Evolutionary conservation across 306 rosid genomes (phyloP).

Genomic region (Malus orientalis): DNA sequence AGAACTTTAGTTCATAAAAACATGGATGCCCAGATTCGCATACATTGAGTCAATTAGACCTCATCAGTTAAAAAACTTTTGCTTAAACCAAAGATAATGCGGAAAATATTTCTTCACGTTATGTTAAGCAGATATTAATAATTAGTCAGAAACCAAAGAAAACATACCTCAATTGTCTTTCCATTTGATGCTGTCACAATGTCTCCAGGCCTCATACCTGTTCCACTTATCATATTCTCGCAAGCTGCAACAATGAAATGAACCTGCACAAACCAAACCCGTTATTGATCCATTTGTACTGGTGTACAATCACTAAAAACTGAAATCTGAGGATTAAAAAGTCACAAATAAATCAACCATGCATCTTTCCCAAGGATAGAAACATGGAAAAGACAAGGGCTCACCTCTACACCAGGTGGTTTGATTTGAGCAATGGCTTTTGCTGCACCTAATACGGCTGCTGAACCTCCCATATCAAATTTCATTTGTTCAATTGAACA

Average conservation of each 20-base stretch:
- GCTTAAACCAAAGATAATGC: neutral
- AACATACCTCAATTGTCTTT: slow-evolving; percentile 87
- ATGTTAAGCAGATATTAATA: neutral
- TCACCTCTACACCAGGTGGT: slow-evolving; percentile 96
- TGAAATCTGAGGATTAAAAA: slow-evolving; percentile 2
- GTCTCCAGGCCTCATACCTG: slow-evolving; percentile 99
- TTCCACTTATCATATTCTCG: slow-evolving; percentile 99
- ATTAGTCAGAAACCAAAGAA: slow-evolving; percentile 3
- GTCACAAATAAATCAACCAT: neutral
- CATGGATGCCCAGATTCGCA: neutral
- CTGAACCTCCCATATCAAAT: slow-evolving; percentile 96
- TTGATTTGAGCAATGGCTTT: slow-evolving; percentile 94
- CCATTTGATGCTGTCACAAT: slow-evolving; percentile 98
- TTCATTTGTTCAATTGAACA: slow-evolving; percentile 88
- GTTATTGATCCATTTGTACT: neutral
- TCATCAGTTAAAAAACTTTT: neutral
- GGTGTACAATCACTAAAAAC: slow-evolving; percentile 1
- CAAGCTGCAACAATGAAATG: slow-evolving; percentile 98
- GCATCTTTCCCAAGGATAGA: neutral
- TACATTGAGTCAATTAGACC: neutral
- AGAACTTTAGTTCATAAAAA: slow-evolving; percentile 4
- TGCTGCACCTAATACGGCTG: slow-evolving; percentile 96
- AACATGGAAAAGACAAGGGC: slow-evolving; percentile 12
- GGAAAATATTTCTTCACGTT: neutral
- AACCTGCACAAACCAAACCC: slow-evolving; percentile 48